Base-by-base conservation (phyloP, 257 asterid species). In the Primulina tabacum region DNA sequence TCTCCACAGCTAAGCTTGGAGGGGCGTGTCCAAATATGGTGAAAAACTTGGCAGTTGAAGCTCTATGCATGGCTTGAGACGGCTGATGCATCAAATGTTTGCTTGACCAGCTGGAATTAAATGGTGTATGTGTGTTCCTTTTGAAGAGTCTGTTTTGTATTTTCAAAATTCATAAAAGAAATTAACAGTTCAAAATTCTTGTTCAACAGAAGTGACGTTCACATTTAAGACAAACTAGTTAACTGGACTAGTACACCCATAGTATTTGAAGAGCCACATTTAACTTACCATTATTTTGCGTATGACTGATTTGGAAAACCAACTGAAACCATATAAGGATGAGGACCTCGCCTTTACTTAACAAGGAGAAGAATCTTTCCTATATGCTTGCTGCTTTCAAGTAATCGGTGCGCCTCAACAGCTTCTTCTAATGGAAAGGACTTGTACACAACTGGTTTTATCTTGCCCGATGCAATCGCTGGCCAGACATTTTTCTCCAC, bases 401-500 rank as follows among this genome's bases (percentile, higher is more conserved):
- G 85, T 63, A 94, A 74, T 64, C 60, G 78, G 79, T 91, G 99
- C 73, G 85, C 97, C 71, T 85, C 99, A 2, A 82, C 89, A 69
- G 88, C 96, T 71, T 89, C 90, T 62, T 69, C 88, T 30, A 91
- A 68, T 0, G 92, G 89, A 65, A 91, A 75, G 53, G 64, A 58
- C 82, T 86, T 80, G 80, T 86, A 86, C 72, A 94, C 87, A 24
- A 94, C 73, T 8, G 97, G 93, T 78, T 86, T 94, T 59, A 91
- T 76, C 80, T 89, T 82, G 9, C 97, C 99, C 3, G 86, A 81
- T 10, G 84, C 88, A 11, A 94, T 85, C 62, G 90, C 96, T 0
- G 99, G 97, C 97, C 97, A 91, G 28, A 94, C 96, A 62, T 83
- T 81, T 82, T 85, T 91, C 86, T 90, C 97, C 80, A 90, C 97